Evolutionary conservation across 768 basidiomycete species (phyloP).

Genomic region (Hebeloma cylindrosporum): DNA sequence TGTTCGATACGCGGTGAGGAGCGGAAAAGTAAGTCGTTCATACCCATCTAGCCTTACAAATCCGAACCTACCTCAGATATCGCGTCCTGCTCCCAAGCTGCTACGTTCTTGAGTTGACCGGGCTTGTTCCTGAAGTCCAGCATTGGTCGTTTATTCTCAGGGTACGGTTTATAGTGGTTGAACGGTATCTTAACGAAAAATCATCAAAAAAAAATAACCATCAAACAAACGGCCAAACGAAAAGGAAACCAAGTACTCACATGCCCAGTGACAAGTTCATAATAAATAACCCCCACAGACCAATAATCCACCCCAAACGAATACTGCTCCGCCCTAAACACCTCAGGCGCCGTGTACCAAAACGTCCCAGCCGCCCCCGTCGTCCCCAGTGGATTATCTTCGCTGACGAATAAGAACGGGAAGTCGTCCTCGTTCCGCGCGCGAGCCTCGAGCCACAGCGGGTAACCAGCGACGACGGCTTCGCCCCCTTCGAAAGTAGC

Average conservation of each 20-base stretch:
- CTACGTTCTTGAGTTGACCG: constrained; percentile 24
- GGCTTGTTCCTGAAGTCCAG: constrained; percentile 24
- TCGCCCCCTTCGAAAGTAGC: constrained; percentile 28
- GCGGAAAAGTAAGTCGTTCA: too few relatives aligned
- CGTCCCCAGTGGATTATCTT: constrained; percentile 23
- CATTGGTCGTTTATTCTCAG: constrained; percentile 21
- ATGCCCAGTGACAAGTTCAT: constrained; percentile 68
- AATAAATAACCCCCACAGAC: constrained; percentile 76
- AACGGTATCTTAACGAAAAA: constrained; percentile 23
- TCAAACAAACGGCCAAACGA: neutral
- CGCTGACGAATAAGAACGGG: constrained; percentile 26
- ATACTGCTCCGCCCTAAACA: constrained; percentile 29
- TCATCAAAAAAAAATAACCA: neutral
- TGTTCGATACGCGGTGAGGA: too few relatives aligned
- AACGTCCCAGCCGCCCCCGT: constrained; percentile 30
- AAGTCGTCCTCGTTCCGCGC: constrained; percentile 25
- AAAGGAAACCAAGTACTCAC: constrained; percentile 17
- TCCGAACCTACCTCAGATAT: constrained; percentile 16
- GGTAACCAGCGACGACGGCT: constrained; percentile 25
- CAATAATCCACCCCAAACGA: constrained; percentile 62
- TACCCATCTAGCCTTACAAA: too few relatives aligned
- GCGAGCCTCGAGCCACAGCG: constrained; percentile 30
- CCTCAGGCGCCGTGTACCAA: constrained; percentile 37
- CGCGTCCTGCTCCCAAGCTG: constrained; percentile 18
- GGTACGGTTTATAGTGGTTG: constrained; percentile 23